Conservation (phyloP, 805 yeast genomes). For the Jamesozyma hellenica region DNA sequence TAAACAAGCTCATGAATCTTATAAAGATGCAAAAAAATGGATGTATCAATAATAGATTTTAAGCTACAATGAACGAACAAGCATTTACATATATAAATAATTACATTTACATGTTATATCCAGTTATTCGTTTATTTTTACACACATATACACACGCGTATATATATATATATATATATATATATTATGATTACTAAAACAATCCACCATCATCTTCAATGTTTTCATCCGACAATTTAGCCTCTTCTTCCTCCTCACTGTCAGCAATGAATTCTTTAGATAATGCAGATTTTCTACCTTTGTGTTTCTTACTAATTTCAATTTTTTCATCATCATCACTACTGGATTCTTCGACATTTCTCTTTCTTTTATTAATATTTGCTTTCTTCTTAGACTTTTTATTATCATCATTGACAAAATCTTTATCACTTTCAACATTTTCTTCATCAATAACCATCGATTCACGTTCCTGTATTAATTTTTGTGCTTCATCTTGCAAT, state of each 20-base stretch:
- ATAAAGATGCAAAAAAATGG: constrained; percentile 38
- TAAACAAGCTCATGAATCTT: constrained; percentile 42
- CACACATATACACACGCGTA: too few species aligned
- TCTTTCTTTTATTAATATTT: constrained; percentile 39
- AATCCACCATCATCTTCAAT: constrained; percentile 13
- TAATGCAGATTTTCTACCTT: constrained; percentile 23
- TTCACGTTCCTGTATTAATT: constrained; percentile 48
- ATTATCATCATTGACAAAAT: constrained; percentile 21
- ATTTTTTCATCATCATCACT: constrained; percentile 21
- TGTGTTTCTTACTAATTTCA: constrained; percentile 9
- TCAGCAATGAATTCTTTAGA: constrained; percentile 35
- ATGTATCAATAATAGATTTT: constrained; percentile 7
- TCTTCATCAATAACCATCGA: constrained; percentile 34
- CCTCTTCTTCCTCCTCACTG: constrained; percentile 33
- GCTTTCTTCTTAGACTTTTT: constrained; percentile 22
- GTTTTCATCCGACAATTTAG: constrained; percentile 9
- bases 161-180: neutral
- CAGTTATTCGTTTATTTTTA: too few species aligned
- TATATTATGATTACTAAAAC: constrained; percentile 7
- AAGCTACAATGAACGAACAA: too few species aligned
- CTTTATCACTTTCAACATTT: constrained; percentile 27
- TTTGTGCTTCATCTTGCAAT: constrained; percentile 47
- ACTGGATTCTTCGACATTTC: constrained; percentile 27
- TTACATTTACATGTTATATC: too few species aligned
- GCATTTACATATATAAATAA: neutral